Conservation (phyloP, 2,329 filamentous ascomycete genomes). For the Colletotrichum phormii region DNA sequence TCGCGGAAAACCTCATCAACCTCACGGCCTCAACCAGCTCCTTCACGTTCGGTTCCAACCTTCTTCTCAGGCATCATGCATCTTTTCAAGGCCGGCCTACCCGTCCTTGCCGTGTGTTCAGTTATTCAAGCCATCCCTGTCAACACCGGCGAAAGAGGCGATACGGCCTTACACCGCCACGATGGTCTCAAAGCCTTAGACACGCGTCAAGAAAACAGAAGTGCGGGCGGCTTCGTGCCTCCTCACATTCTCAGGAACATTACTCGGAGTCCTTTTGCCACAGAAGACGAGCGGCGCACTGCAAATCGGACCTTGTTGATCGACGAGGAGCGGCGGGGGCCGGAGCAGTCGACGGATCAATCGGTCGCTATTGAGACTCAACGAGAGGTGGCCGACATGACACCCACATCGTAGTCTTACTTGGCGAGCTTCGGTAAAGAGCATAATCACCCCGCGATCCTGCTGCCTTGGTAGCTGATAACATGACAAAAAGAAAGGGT, state of each 20-base stretch:
- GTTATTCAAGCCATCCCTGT: neutral
- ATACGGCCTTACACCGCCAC: neutral
- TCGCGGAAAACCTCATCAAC: neutral
- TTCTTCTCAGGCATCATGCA: neutral
- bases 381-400: no score
- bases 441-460: neutral
- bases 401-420: no score
- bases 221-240: neutral
- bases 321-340: rapidly evolving
- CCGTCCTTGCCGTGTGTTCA: neutral
- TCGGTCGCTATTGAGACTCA: neutral
- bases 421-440: neutral
- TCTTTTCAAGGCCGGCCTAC: neutral
- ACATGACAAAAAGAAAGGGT: neutral
- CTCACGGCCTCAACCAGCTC: neutral
- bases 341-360: neutral
- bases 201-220: neutral
- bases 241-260: neutral
- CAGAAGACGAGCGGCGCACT: neutral
- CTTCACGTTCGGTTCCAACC: neutral
- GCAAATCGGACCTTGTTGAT: neutral
- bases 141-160: neutral
- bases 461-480: neutral
- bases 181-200: neutral
- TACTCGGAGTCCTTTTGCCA: neutral